A percentile compares a stretch with the other conserved stretches of the same genome.
These are phyloP conservation scores for Cyberlindnera japonica DNA, from an alignment of 805 yeast genomes.

Conservation along the genomic window DNA sequence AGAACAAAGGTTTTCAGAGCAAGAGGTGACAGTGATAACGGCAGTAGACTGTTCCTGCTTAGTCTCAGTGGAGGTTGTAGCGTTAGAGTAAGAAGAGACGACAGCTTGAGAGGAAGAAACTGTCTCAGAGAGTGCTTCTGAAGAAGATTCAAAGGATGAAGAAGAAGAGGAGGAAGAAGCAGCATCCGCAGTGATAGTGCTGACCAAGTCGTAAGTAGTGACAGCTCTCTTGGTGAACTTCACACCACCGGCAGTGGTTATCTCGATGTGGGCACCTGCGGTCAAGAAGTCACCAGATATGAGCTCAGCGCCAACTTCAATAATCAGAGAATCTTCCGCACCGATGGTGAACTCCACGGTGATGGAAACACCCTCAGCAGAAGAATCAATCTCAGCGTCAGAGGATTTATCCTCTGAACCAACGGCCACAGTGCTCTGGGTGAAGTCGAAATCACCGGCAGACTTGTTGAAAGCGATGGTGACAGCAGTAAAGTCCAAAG, in stretches of 20 bases:
- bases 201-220: constrained; percentile 1
- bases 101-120: not conserved
- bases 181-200: constrained; percentile 5
- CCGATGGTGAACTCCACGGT: not conserved
- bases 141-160: not conserved
- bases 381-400: not conserved
- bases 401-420: not conserved
- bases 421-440: not conserved
- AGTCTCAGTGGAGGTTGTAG: constrained; percentile 1
- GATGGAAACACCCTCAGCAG: not conserved
- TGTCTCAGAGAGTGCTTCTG: not conserved
- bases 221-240: constrained; percentile 9
- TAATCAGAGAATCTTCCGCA: not conserved
- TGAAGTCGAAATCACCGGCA: not conserved
- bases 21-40: constrained; percentile 4
- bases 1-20: constrained; percentile 5
- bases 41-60: not conserved
- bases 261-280: constrained; percentile 2
- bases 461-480: not conserved
- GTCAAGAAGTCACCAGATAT: not conserved
- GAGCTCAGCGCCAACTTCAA: not conserved
- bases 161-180: not conserved
- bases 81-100: constrained; percentile 4
- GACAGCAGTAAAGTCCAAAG: not conserved
- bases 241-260: constrained; percentile 3